Base-by-base conservation (phyloP, 139 green algal genomes). In the Picochlorum sp. region DNA sequence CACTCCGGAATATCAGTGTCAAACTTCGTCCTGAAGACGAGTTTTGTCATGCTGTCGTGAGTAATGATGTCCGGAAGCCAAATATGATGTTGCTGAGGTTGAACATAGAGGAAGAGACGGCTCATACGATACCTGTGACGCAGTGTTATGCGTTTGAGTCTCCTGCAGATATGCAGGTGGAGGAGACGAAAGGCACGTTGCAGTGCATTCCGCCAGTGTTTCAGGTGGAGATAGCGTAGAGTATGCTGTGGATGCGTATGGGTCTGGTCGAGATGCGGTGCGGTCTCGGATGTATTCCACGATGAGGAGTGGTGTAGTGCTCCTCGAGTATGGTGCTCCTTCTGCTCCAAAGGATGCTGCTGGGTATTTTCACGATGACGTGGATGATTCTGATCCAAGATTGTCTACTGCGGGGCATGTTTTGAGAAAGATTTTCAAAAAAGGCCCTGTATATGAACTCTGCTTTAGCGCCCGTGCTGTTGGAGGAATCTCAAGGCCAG, bases 11-110 rank as follows among this genome's bases (percentile, higher is more conserved):
- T 44, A 45, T 76, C 37, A 52, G 45, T 45, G 51, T 66, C 6
- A 65, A 49, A 45, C 45, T 76, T 37, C 69, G 69, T 6, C 63
- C 47, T 23, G 64, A 47, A 11, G 64, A 70, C 30, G 20, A 28
- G 9, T 70, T 47, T 32, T 72, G 57, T 57, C 70, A 72, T 15
- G 26, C 63, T n/a, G 15, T 57, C 7, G 52, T 61, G 23, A 62
- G 49, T 37, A 23, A 21, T 20, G 47, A 54, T 13, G 47, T 54
- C 7, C 16, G n/a, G 0, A 54, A 54, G n/a, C n/a, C 47, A 21
- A 54, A 54, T 24, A 21, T 21, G 16, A 26, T 54, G 47, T 26
- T 54, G 7, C 47, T 54, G 16, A 20, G n/a, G n/a, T 26, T 54
- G n/a, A 21, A 54, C 15, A 20, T 13, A 54, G 16, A 20, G 47